These are phyloP conservation scores for Houttuynia cordata DNA, from an alignment of 164 flowering plant genomes.

Conservation along the genomic window DNA sequence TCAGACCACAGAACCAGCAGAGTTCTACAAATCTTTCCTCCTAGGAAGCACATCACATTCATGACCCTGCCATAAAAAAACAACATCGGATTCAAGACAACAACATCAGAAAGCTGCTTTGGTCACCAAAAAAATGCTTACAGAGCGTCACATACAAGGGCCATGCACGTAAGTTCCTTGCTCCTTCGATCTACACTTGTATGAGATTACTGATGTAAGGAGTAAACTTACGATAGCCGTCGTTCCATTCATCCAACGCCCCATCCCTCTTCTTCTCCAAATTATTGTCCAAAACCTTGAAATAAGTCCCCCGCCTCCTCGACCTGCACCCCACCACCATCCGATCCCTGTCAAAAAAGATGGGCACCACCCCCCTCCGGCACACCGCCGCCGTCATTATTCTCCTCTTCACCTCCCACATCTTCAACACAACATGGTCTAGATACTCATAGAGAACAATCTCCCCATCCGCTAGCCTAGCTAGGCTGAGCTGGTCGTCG, in stretches of 20 bases:
- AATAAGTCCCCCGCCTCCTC: neutral
- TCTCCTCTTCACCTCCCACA: neutral
- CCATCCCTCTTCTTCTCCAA: neutral
- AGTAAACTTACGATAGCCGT: neutral
- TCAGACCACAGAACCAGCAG: no score
- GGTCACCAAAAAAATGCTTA: no score
- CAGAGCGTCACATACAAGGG: no score
- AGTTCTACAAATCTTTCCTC: no score
- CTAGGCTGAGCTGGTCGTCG: neutral
- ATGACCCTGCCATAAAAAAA: no score
- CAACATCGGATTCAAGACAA: no score
- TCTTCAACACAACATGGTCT: neutral
- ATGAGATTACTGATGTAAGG: neutral
- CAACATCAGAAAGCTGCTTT: no score
- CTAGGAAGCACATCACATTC: no score
- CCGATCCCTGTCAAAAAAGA: neutral
- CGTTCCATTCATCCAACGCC: neutral
- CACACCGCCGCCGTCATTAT: neutral
- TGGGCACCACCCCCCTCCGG: neutral
- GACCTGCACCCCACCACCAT: neutral
- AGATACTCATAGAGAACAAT: neutral
- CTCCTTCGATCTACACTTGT: neutral
- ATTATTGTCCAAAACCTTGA: neutral
- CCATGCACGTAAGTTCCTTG: no score
- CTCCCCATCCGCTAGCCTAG: neutral